Evolutionary conservation across 148 eudicot species (phyloP).

Genomic region (Cornus florida): DNA sequence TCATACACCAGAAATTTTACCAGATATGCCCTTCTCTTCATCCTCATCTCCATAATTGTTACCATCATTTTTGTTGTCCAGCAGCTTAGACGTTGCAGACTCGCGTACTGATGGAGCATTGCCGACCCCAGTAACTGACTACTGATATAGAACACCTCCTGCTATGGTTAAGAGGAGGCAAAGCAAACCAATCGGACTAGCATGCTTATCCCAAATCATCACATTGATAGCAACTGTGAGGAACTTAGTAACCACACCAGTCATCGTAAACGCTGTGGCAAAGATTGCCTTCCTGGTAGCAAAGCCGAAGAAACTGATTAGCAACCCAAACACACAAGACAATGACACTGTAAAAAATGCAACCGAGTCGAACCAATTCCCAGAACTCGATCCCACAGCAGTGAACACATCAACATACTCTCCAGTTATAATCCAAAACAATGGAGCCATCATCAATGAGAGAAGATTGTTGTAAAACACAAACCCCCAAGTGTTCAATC

Average conservation of each 20-base stretch:
- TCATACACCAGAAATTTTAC: slow-evolving; percentile 65
- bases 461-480: slow-evolving; percentile 86
- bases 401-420: slow-evolving; percentile 79
- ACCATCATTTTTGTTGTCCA: slow-evolving; percentile 34
- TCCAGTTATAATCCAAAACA: slow-evolving; percentile 84
- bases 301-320: slow-evolving; percentile 95
- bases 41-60: slow-evolving; percentile 39
- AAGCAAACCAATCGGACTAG: slow-evolving; percentile 85
- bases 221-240: slow-evolving; percentile 89
- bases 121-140: slow-evolving; percentile 66
- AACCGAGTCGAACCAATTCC: slow-evolving; percentile 53
- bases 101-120: slow-evolving; percentile 44
- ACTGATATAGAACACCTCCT: slow-evolving; percentile 93
- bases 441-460: slow-evolving; percentile 89
- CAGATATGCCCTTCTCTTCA: slow-evolving; percentile 47
- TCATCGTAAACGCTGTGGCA: slow-evolving; percentile 96
- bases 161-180: slow-evolving; percentile 75
- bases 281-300: slow-evolving; percentile 87
- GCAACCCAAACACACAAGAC: slow-evolving; percentile 91
- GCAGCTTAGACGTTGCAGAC: slow-evolving; percentile 40
- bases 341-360: slow-evolving; percentile 74
- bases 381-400: slow-evolving; percentile 38
- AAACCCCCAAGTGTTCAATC: slow-evolving; percentile 96
- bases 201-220: slow-evolving; percentile 95
- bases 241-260: slow-evolving; percentile 96